Evolutionary conservation across 1,139 yeast genomes (phyloP), one percentile per base, ranked within the genome.

Genomic region (Saccharomyces hybrid): DNA sequence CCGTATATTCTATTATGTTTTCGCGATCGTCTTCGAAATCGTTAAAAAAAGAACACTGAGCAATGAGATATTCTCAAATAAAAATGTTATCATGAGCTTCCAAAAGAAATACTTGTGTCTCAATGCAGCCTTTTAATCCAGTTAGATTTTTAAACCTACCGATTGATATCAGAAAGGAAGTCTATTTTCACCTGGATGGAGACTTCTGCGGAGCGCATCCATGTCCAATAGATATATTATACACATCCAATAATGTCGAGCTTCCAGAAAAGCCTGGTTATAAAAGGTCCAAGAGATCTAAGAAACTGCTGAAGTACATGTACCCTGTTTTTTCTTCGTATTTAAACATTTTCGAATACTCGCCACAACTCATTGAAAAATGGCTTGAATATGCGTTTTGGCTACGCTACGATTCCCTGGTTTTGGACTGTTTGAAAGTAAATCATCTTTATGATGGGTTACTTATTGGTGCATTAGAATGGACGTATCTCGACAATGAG

Each of bases 381-480:
- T 69, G 71, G 71, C 49, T 66, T 2, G 58, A 57, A 8, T 63
- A 59, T 50, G 55, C 65, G 3, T 50, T 58, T 4, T 65, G 69
- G 66, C 49, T 68, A 25, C 52, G 68, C 16, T 67, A 65, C 52
- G 72, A 69, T 54, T 53, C 63, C 13, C 56, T 69, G 16, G 58
- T 65, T 8, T 51, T 66, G 41, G 72, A 69, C 55, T 62, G 62
- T 49, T 48, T 69, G 31, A 51, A 69, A 32, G 14, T 68, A 9
- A 65, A 66, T 51, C 66, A 63, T 46, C 50, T 55, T 7, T 62
- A 61, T 52, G 65, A 58, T 16, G 68, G 68, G 1, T 34, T 52
- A 2, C 47, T 67, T 14, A 34, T 61, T 8, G 64, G 68, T 2
- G 55, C 58, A 3, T 16, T 67, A 3, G 64, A 67, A 47, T 63